These are phyloP conservation scores for Metschnikowia chrysomelidarum DNA, from an alignment of 805 yeast genomes.

Conservation along the genomic window DNA sequence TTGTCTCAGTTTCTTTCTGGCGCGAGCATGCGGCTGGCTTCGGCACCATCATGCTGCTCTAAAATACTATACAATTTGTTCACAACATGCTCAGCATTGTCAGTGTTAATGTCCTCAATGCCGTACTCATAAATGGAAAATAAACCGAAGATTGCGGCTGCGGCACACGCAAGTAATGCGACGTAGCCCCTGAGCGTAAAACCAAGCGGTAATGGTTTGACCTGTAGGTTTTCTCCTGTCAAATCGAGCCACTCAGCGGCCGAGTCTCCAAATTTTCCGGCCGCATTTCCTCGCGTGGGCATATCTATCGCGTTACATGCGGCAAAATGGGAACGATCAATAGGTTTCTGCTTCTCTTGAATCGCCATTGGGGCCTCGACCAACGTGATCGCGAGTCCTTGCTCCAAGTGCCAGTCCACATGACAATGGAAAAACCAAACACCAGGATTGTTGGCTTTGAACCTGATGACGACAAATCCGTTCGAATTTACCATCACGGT, in stretches of 20 bases:
- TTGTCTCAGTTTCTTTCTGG: constrained; percentile 1
- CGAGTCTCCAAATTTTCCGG: constrained; percentile 49
- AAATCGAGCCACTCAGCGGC: constrained; percentile 52
- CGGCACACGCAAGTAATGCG: constrained; percentile 54
- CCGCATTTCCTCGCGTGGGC: constrained; percentile 64
- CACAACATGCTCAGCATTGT: constrained; percentile 46
- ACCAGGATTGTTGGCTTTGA: constrained; percentile 85
- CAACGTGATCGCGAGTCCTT: constrained; percentile 71
- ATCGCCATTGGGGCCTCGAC: constrained; percentile 66
- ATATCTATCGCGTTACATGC: constrained; percentile 49
- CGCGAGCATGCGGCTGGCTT: constrained; percentile 15
- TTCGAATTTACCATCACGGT: constrained; percentile 66
- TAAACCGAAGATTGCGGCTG: constrained; percentile 60
- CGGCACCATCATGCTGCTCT: constrained; percentile 24
- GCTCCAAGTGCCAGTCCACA: constrained; percentile 81
- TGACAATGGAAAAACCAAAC: constrained; percentile 95
- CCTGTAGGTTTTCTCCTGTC: constrained; percentile 59
- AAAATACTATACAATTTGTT: constrained; percentile 31
- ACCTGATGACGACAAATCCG: constrained; percentile 67
- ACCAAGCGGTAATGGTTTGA: constrained; percentile 62
- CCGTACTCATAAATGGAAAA: constrained; percentile 62
- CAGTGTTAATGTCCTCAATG: constrained; percentile 55
- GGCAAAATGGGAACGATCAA: constrained; percentile 49
- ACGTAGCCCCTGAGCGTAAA: constrained; percentile 69
- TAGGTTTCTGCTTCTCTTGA: constrained; percentile 25